These are phyloP conservation scores for Limonium bicolor DNA, from an alignment of 148 eudicot species.

Conservation along the genomic window DNA sequence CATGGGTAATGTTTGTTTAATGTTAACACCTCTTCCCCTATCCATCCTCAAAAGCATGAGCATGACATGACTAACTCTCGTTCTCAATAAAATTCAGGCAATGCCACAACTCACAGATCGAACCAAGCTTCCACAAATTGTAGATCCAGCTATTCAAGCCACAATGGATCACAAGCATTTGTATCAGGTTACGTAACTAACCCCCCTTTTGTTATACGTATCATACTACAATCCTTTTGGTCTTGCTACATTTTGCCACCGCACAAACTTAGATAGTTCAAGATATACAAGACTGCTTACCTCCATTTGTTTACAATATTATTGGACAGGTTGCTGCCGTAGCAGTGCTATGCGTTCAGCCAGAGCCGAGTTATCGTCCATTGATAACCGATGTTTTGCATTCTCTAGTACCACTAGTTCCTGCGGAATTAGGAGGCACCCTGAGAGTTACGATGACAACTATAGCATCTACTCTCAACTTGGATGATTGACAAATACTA, in stretches of 20 bases:
- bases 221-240: not conserved
- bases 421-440: slow-evolving; percentile 61
- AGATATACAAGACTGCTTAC: too few relatives aligned
- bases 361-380: slow-evolving; percentile 82
- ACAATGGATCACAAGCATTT: slow-evolving; percentile 68
- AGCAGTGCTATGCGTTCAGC: slow-evolving; percentile 72
- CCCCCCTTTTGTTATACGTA: not conserved
- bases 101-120: slow-evolving; percentile 73
- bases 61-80: too few relatives aligned
- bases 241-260: not conserved
- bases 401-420: slow-evolving; percentile 77
- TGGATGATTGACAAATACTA: too few relatives aligned
- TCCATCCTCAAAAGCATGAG: too few relatives aligned
- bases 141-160: slow-evolving; percentile 49
- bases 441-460: slow-evolving; percentile 16
- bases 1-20: slow-evolving; percentile 35
- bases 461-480: too few relatives aligned
- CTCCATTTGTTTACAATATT: too few relatives aligned
- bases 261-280: too few relatives aligned
- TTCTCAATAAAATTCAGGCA: slow-evolving; percentile 40
- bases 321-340: slow-evolving; percentile 63
- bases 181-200: slow-evolving; percentile 33
- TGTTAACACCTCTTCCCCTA: too few relatives aligned
- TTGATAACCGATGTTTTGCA: slow-evolving; percentile 73
- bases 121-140: slow-evolving; percentile 46